These are phyloP conservation scores for Cenococcum geophilum DNA, from an alignment of 495 filamentous ascomycete species.

Conservation along the genomic window DNA sequence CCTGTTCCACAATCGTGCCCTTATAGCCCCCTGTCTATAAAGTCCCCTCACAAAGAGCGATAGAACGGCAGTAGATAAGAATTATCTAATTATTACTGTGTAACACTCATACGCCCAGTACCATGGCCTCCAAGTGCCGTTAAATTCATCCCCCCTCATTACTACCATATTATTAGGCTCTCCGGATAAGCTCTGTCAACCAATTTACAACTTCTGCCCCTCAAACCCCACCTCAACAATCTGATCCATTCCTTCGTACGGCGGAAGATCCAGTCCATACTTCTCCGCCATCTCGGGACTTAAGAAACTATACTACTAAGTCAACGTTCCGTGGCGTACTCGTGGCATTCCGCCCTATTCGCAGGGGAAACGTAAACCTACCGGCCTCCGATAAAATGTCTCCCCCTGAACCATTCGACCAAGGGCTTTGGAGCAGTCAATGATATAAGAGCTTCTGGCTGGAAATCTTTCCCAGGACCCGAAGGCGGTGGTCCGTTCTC, in stretches of 20 bases:
- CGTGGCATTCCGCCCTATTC: background rate
- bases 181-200: no score
- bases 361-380: constrained; percentile 29
- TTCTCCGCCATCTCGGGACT: constrained; percentile 72
- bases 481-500: constrained; percentile 71
- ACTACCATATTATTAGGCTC: no score
- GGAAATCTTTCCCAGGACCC: constrained; percentile 73
- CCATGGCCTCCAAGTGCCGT: no score
- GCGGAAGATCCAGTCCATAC: constrained; percentile 76
- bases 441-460: constrained; percentile 72
- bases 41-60: no score
- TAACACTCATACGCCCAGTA: no score
- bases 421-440: constrained; percentile 95
- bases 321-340: constrained; percentile 15
- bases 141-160: no score
- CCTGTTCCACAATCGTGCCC: no score
- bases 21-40: no score
- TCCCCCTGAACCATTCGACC: constrained; percentile 71
- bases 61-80: no score
- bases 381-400: constrained; percentile 84
- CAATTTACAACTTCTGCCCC: constrained; percentile 33
- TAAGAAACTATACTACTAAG: constrained; percentile 58
- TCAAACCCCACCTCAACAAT: constrained; percentile 66
- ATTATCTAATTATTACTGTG: no score
- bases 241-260: constrained; percentile 86